These are phyloP conservation scores for Diospyros lotus DNA, from an alignment of 148 eudicot species.

Conservation along the genomic window DNA sequence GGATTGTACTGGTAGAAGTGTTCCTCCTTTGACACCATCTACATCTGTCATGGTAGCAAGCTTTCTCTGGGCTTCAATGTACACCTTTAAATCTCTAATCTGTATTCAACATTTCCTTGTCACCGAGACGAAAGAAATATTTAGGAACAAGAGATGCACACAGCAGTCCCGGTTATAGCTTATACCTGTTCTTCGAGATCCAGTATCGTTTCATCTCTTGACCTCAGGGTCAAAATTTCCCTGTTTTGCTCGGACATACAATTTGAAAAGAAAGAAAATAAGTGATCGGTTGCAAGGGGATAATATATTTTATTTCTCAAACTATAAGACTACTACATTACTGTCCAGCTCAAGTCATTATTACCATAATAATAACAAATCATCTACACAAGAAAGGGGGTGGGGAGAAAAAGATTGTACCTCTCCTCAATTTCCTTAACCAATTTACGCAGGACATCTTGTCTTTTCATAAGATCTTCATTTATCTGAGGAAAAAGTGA, in stretches of 20 bases:
- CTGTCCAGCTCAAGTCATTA: too few species aligned
- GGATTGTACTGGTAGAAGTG: conserved; percentile 71
- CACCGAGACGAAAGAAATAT: too few species aligned
- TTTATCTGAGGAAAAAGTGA: conserved; percentile 42
- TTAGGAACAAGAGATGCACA: not conserved
- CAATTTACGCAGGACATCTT: conserved; percentile 56
- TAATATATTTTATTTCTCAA: not conserved
- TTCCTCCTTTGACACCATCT: conserved; percentile 72
- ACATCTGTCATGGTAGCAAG: conserved; percentile 45
- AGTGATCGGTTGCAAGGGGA: not conserved
- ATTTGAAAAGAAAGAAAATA: not conserved
- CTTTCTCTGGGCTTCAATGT: conserved; percentile 70
- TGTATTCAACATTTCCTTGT: conserved; percentile 18
- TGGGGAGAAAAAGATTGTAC: conserved; percentile 23
- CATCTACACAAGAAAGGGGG: not conserved
- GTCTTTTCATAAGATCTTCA: conserved; percentile 51
- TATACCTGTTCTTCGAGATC: conserved; percentile 89
- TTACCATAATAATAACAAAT: not conserved
- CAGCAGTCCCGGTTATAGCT: conserved; percentile 11
- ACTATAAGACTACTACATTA: too few species aligned
- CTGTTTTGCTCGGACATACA: conserved; percentile 24
- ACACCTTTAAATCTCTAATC: conserved; percentile 81
- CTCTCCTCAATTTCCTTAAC: conserved; percentile 66
- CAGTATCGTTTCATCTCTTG: conserved; percentile 48
- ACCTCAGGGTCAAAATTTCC: conserved; percentile 34